Percentiles rank a stretch among this genome's conserved stretches.
phyloP scores from a whole-genome alignment of 257 asterid species.

The Phtheirospermum japonicum region DNA sequence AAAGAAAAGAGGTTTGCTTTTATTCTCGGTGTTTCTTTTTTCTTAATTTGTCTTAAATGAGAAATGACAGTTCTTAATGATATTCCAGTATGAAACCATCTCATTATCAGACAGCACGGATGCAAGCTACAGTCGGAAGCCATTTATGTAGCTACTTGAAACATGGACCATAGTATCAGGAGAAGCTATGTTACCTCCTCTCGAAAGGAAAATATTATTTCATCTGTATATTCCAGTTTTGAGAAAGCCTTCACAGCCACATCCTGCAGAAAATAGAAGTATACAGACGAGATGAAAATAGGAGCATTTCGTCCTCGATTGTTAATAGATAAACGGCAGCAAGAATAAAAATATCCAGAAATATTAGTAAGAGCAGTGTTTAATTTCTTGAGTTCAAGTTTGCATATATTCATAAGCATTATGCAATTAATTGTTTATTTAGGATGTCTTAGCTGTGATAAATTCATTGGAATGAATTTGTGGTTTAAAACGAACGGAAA shows the following conservation, averaged over 20 bases:
- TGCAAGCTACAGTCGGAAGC: slow-evolving; percentile 5
- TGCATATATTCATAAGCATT: neutral
- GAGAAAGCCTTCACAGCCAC: slow-evolving; percentile 98
- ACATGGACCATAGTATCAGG: neutral
- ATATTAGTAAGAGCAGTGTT: neutral
- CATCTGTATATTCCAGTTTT: slow-evolving; percentile 86
- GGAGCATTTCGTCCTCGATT: slow-evolving; percentile 7
- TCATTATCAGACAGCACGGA: neutral
- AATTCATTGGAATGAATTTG: neutral
- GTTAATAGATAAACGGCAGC: neutral
- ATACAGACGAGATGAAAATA: slow-evolving; percentile 11
- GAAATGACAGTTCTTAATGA: neutral
- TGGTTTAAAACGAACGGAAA: neutral
- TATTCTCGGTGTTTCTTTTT: neutral
- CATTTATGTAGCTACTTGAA: slow-evolving; percentile 13
- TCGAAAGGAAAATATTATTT: slow-evolving; percentile 68
- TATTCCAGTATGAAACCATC: neutral
- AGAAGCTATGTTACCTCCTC: slow-evolving; percentile 57
- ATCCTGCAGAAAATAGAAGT: slow-evolving; percentile 58
- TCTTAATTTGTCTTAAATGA: neutral
- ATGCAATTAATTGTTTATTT: neutral
- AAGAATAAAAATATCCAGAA: neutral
- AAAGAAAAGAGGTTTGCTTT: no score
- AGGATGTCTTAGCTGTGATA: slow-evolving; percentile 2
- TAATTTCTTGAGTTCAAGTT: slow-evolving; percentile 14